Percentiles rank a stretch among this genome's conserved stretches.
phyloP scores from a whole-genome alignment of 129 eudicot genomes.

The Sambucus nigra region DNA sequence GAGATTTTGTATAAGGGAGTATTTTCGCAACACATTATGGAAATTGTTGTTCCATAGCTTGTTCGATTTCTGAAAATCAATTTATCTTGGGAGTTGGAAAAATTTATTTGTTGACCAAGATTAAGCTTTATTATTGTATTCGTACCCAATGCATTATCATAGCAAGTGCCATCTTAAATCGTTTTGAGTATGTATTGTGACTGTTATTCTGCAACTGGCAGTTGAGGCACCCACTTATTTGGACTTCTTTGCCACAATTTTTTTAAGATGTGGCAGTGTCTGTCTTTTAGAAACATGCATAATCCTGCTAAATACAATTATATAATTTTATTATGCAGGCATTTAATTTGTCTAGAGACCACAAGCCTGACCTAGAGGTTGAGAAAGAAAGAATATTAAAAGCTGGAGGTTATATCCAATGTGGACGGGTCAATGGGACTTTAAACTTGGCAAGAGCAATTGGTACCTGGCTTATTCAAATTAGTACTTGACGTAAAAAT shows the following conservation, averaged over 20 bases:
- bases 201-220: no score
- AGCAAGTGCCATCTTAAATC: neutral
- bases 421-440: conserved; percentile 83
- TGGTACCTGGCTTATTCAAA: conserved; percentile 27
- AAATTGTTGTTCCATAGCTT: no score
- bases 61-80: no score
- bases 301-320: neutral
- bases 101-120: neutral
- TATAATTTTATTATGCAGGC: conserved; percentile 43
- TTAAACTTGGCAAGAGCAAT: conserved; percentile 85
- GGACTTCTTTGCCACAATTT: neutral
- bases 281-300: conserved; percentile 3
- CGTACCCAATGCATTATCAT: no score
- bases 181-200: neutral
- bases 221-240: no score
- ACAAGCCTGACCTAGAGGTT: conserved; percentile 73
- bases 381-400: conserved; percentile 70
- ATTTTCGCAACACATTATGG: no score
- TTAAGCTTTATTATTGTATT: no score
- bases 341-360: conserved; percentile 67
- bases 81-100: no score
- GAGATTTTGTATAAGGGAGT: no score
- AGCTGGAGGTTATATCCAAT: conserved; percentile 83
- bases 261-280: neutral
- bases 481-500: neutral